phyloP scores from a whole-genome alignment of 2,329 filamentous ascomycete genomes.

The Phaeoacremonium minimum region DNA sequence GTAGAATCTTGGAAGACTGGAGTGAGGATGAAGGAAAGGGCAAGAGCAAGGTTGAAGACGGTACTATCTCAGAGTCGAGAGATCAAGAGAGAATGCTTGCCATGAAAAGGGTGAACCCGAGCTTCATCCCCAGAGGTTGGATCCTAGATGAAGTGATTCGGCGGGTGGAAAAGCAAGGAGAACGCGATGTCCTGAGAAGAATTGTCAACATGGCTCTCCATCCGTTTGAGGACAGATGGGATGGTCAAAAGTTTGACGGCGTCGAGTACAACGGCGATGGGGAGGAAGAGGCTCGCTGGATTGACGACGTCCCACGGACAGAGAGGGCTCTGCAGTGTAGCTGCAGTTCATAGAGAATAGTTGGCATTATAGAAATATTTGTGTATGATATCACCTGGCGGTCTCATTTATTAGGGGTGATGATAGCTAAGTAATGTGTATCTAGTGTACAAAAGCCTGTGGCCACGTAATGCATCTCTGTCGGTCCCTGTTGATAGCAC shows the following conservation, averaged over 20 bases:
- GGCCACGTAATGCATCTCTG: too few relatives aligned
- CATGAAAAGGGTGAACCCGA: conserved; percentile 89
- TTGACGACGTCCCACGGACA: conserved; percentile 75
- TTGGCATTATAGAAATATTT: too few relatives aligned
- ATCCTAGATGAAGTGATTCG: conserved; percentile 90
- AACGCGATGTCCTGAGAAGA: conserved; percentile 71
- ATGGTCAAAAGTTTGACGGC: conserved; percentile 41
- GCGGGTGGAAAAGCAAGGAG: conserved; percentile 77
- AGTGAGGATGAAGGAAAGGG: conserved; percentile 60
- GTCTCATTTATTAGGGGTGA: too few relatives aligned
- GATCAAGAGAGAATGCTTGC: conserved; percentile 61
- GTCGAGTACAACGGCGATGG: conserved; percentile 52
- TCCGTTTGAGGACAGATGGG: conserved; percentile 81
- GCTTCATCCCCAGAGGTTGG: conserved; percentile 88
- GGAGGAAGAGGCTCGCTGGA: conserved; percentile 77
- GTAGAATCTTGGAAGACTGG: conserved; percentile 74
- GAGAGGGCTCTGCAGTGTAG: conserved; percentile 88
- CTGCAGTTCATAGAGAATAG: conserved; percentile 83
- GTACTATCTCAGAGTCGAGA: conserved; percentile 23
- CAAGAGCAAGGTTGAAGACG: conserved; percentile 56
- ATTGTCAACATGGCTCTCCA: conserved; percentile 80
- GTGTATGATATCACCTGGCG: too few relatives aligned
- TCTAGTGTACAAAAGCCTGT: too few relatives aligned
- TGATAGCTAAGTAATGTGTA: too few relatives aligned
- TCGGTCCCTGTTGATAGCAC: too few relatives aligned